Percentiles rank a stretch among this genome's conserved stretches.
phyloP scores from a whole-genome alignment of 208 protist genomes.

The Phytomonas sp. region DNA sequence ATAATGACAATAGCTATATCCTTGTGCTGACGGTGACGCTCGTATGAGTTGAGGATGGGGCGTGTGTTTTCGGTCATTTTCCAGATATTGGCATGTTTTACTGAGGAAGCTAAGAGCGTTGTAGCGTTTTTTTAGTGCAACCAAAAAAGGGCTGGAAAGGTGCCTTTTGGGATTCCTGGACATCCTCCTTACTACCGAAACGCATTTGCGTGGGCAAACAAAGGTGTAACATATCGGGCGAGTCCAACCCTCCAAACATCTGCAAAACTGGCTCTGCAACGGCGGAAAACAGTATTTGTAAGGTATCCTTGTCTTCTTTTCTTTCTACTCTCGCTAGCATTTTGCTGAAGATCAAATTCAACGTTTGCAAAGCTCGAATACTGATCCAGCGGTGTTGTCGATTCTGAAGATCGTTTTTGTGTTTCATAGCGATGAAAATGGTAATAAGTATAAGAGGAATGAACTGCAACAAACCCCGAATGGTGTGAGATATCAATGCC shows the following conservation, averaged over 20 bases:
- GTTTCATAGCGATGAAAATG: constrained; percentile 49
- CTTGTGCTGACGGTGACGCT: constrained; percentile 22
- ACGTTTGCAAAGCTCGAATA: neutral
- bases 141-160: neutral
- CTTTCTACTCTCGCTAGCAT: neutral
- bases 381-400: neutral
- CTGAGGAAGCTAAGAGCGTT: neutral
- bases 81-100: constrained; percentile 3
- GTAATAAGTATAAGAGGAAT: constrained; percentile 64
- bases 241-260: neutral
- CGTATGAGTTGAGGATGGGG: neutral
- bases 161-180: neutral
- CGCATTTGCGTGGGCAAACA: neutral
- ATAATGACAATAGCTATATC: constrained; percentile 44
- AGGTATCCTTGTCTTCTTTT: neutral
- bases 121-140: neutral
- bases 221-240: neutral
- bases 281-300: neutral
- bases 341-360: neutral
- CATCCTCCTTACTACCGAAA: neutral
- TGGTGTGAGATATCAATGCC: constrained; percentile 10
- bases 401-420: neutral
- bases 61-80: neutral
- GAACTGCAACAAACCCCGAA: constrained; percentile 49
- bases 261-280: neutral